Base-by-base conservation (phyloP, 352 stramenopile species). In the Nothophytophthora sp. region DNA sequence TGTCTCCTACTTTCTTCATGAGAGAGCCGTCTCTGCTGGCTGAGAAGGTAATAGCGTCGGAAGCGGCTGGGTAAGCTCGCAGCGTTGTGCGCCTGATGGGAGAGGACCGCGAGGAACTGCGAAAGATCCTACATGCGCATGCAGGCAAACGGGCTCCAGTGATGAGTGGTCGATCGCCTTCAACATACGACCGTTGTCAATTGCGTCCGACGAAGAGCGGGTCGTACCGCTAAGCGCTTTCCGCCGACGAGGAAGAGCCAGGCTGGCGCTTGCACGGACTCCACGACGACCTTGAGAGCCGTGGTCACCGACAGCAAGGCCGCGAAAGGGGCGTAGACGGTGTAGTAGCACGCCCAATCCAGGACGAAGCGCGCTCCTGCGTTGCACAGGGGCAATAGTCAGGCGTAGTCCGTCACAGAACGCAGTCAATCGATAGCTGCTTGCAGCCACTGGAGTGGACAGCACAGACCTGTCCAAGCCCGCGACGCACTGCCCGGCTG, bases 61-160 rank as follows among this genome's bases (percentile, higher is more conserved):
- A 81, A 25, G 5, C 48, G 41, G 13, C 49, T 53, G 2, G 67
- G 67, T 12, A 70, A 23, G 40, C 35, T 66, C 5, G 70, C 54
- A 28, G 75, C 37, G 20, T 64, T 65, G 20, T 63, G 30, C 4
- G 73, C 1, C n/a, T 76, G 66, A 24, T 59, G 61, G 9, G 41
- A 59, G 9, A 80, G 28, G 28, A 84, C 41, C 11, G 61, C 67
- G 11, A 79, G 20, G n/a, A 79, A 81, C 3, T 45, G 61, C 33
- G 67, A 84, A 2, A 64, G 42, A 10, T 75, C 70, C 73, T 85
- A 36, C 12, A 60, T 41, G 18, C 18, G 45, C 24, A n/a, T n/a
- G n/a, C n/a, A n/a, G n/a, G n/a, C n/a, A n/a, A n/a, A n/a, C n/a
- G n/a, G n/a, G n/a, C n/a, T n/a, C n/a, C n/a, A n/a, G n/a, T n/a